phyloP scores from a whole-genome alignment of 495 filamentous ascomycete genomes.

The Penicillium riverlandense region DNA sequence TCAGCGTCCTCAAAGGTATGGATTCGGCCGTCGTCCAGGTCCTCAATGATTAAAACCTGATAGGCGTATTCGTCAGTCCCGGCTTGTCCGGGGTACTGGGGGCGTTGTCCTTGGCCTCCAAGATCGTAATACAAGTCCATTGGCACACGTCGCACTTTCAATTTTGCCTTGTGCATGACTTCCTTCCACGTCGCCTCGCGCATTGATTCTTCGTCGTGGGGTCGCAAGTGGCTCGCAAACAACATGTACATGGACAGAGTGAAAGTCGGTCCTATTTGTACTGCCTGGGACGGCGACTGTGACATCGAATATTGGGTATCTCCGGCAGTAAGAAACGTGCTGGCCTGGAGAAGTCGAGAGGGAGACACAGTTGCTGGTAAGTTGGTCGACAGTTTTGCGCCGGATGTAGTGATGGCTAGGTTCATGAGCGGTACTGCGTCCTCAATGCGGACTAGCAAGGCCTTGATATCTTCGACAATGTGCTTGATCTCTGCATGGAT shows the following conservation, averaged over 20 bases:
- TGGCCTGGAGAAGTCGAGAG: conserved; percentile 86
- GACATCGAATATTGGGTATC: conserved; percentile 74
- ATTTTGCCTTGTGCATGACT: conserved; percentile 86
- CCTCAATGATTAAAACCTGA: conserved; percentile 82
- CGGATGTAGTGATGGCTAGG: conserved; percentile 91
- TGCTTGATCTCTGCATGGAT: conserved; percentile 56
- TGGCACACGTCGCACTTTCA: conserved; percentile 64
- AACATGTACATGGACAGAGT: conserved; percentile 94
- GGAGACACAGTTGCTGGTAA: conserved; percentile 81
- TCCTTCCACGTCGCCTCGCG: conserved; percentile 93
- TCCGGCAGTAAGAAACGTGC: conserved; percentile 81
- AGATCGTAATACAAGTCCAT: conserved; percentile 27
- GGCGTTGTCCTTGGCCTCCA: conserved; percentile 4
- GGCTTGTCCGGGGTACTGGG: conserved; percentile 40
- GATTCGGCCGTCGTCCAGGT: conserved; percentile 83
- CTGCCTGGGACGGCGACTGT: conserved; percentile 50
- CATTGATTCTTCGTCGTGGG: conserved; percentile 53
- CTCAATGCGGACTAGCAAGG: conserved; percentile 72
- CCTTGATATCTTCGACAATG: conserved; percentile 70
- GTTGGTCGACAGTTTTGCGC: conserved; percentile 72
- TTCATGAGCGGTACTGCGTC: conserved; percentile 91
- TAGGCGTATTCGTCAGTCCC: conserved; percentile 74
- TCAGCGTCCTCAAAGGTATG: conserved; percentile 71
- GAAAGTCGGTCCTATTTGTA: conserved; percentile 86
- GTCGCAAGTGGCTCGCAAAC: conserved; percentile 71